A percentile compares a stretch with the other conserved stretches of the same genome.
Conservation (phyloP, 75 land plant genomes). For the Pinus albicaulis region DNA sequence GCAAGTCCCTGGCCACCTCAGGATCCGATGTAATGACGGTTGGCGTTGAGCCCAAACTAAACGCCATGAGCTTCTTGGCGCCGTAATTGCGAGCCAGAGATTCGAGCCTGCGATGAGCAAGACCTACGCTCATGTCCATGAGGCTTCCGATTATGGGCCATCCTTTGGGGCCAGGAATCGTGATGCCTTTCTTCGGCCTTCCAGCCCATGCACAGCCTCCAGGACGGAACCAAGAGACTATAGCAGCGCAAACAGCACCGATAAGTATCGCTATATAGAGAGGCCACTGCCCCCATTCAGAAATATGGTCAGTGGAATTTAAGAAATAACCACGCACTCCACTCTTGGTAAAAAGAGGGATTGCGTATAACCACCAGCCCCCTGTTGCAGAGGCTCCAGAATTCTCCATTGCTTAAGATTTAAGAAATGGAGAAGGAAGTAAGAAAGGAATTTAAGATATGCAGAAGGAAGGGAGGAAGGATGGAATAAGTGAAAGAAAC, state of each 20-base stretch:
- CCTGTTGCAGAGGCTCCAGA: not conserved
- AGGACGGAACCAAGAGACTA: constrained; percentile 24
- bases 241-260: not conserved
- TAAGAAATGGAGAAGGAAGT: too few relatives aligned
- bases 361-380: constrained; percentile 36
- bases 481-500: too few relatives aligned
- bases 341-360: constrained; percentile 30
- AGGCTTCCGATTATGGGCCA: constrained; percentile 45
- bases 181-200: constrained; percentile 10
- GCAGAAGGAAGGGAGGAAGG: too few relatives aligned
- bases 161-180: constrained; percentile 20
- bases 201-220: constrained; percentile 70
- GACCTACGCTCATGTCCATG: constrained; percentile 18
- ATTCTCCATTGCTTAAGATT: not conserved
- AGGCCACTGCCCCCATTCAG: constrained; percentile 8
- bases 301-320: not conserved
- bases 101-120: constrained; percentile 45
- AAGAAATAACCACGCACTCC: not conserved
- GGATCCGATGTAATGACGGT: constrained; percentile 47
- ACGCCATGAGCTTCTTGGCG: constrained; percentile 24
- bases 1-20: constrained; percentile 47
- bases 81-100: constrained; percentile 3
- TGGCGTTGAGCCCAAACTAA: constrained; percentile 24
- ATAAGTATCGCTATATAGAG: not conserved
- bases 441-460: too few relatives aligned